phyloP scores from a whole-genome alignment of 176 grass and related monocot genomes.

The Tillandsia leiboldiana region DNA sequence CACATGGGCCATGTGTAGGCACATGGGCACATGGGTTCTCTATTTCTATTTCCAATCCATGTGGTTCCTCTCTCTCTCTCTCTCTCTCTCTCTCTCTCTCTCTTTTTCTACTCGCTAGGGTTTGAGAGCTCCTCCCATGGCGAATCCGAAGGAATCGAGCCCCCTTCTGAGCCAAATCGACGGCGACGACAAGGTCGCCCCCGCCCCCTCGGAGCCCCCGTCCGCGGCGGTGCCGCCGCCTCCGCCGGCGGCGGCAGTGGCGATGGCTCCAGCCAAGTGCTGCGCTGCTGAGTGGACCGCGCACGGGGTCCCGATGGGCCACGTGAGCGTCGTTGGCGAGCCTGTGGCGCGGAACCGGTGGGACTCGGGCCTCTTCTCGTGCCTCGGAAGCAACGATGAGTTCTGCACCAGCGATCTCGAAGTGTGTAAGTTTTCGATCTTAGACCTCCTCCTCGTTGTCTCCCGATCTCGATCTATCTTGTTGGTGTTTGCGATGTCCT shows the following conservation, averaged over 20 bases:
- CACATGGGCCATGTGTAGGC: too few species aligned
- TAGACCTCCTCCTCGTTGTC: not conserved
- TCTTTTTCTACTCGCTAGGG: not conserved
- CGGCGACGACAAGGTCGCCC: conserved; percentile 1
- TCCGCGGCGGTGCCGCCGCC: not conserved
- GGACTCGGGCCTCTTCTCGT: conserved; percentile 65
- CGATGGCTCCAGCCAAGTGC: not conserved
- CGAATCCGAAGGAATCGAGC: too few species aligned
- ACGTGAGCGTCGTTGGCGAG: conserved; percentile 40
- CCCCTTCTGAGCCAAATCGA: conserved; percentile 8
- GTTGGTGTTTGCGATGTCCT: too few species aligned
- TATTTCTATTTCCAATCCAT: too few species aligned
- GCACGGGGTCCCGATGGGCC: conserved; percentile 39
- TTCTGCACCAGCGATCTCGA: conserved; percentile 97
- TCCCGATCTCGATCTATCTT: not conserved
- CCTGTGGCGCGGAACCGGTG: too few species aligned
- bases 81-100: not conserved
- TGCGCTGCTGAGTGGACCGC: conserved; percentile 18
- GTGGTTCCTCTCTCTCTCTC: not conserved
- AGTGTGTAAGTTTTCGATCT: conserved; percentile 64
- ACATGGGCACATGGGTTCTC: too few species aligned
- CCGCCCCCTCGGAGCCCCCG: not conserved
- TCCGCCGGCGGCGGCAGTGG: conserved; percentile 5
- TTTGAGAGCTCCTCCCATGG: not conserved
- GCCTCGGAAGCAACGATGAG: conserved; percentile 68